Evolutionary conservation across 129 eudicot species (phyloP).

Genomic region (Escallonia herrerae): DNA sequence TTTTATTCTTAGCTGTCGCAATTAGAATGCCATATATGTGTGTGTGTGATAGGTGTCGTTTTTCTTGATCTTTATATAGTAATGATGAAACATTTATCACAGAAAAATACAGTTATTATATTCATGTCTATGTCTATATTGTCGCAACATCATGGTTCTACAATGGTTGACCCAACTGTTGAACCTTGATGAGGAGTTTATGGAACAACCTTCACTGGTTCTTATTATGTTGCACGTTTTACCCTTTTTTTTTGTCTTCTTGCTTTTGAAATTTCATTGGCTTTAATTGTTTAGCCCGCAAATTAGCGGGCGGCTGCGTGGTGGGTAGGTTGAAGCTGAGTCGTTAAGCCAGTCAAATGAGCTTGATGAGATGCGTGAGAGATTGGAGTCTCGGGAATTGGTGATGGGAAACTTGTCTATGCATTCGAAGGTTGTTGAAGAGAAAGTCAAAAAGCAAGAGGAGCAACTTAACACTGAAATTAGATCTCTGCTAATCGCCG

Average conservation of each 20-base stretch:
- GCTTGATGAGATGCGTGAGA: constrained; percentile 81
- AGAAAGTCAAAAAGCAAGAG: constrained; percentile 76
- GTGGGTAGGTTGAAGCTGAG: constrained; percentile 64
- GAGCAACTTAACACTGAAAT: constrained; percentile 75
- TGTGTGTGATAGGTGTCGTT: too few species aligned
- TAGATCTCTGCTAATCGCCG: constrained; percentile 75
- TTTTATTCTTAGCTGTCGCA: too few species aligned
- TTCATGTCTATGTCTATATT: too few species aligned
- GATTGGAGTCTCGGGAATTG: constrained; percentile 63
- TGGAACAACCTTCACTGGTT: too few species aligned
- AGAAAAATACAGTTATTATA: too few species aligned
- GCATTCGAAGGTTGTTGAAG: constrained; percentile 81
- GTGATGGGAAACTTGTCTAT: constrained; percentile 83
- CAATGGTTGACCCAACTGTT: too few species aligned
- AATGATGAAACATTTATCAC: too few species aligned
- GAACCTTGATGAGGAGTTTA: too few species aligned
- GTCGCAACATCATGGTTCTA: too few species aligned
- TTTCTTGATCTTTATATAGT: too few species aligned
- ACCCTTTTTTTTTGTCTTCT: background rate
- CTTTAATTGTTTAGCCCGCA: constrained; percentile 15
- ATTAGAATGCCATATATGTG: too few species aligned
- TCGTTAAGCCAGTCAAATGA: constrained; percentile 59
- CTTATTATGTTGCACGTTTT: background rate
- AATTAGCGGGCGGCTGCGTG: constrained; percentile 17
- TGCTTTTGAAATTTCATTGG: constrained; percentile 12